Percentiles rank a stretch among this genome's conserved stretches.
phyloP scores from a whole-genome alignment of 2,329 filamentous ascomycete species.

The Colletotrichum tropicicola region DNA sequence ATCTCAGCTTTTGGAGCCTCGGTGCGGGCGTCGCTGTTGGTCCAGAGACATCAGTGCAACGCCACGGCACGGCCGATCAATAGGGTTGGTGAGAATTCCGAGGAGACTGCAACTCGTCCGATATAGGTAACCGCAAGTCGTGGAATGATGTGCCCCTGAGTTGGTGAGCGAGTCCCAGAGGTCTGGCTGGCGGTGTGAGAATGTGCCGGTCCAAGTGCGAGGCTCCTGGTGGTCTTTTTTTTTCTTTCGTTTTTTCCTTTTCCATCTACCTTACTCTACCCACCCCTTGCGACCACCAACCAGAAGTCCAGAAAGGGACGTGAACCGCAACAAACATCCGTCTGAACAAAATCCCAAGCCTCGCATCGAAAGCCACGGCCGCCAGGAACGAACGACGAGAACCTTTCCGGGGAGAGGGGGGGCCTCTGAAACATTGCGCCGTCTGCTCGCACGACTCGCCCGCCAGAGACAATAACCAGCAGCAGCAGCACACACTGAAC shows the following conservation, averaged over 20 bases:
- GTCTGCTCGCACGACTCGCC: not conserved
- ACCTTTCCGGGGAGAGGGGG: not conserved
- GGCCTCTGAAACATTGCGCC: not conserved
- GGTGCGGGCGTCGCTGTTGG: not conserved
- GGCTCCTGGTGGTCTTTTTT: not conserved
- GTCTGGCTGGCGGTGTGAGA: constrained; percentile 5
- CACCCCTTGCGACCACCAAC: too few species aligned
- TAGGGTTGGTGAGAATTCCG: not conserved
- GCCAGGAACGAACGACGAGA: not conserved
- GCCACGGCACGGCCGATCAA: not conserved
- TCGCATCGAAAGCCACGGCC: constrained; percentile 1
- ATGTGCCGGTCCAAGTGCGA: not conserved
- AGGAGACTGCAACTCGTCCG: not conserved
- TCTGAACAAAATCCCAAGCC: not conserved
- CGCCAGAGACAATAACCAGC: too few species aligned
- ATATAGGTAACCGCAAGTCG: not conserved
- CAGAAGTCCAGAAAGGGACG: not conserved
- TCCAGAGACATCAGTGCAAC: not conserved
- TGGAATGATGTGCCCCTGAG: constrained; percentile 11
- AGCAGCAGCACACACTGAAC: not conserved
- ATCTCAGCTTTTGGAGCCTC: not conserved
- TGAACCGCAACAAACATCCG: too few species aligned
- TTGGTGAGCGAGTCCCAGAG: not conserved
- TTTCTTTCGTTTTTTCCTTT: not conserved
- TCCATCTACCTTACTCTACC: not conserved